phyloP scores from a whole-genome alignment of 495 filamentous ascomycete genomes.

The Penicillium steckii region DNA sequence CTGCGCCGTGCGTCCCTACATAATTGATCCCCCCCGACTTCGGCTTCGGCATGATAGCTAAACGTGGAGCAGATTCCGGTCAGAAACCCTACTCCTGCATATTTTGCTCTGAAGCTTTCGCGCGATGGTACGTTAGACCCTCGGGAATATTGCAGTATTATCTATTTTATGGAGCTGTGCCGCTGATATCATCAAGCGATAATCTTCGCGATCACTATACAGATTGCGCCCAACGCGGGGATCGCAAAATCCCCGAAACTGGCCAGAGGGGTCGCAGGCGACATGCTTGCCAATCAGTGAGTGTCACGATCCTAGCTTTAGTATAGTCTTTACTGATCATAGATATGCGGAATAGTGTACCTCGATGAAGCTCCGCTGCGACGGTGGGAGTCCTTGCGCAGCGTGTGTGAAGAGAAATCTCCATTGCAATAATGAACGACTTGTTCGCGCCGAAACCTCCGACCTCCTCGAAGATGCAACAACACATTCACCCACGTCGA shows the following conservation, averaged over 20 bases:
- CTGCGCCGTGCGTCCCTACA: conserved; percentile 39
- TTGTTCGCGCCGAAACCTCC: conserved; percentile 5
- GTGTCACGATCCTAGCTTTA: not conserved
- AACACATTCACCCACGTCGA: not conserved
- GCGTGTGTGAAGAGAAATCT: conserved; percentile 46
- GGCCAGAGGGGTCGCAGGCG: conserved; percentile 45
- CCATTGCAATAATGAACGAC: conserved; percentile 41
- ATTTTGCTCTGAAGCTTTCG: conserved; percentile 45
- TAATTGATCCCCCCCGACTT: conserved; percentile 10
- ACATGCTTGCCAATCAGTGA: conserved; percentile 49
- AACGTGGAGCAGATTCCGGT: conserved; percentile 39
- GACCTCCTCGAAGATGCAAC: conserved; percentile 23
- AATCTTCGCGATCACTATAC: conserved; percentile 48
- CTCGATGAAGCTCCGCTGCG: conserved; percentile 53
- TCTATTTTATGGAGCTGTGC: not conserved
- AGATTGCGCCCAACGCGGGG: conserved; percentile 41
- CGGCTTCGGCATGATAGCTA: conserved; percentile 14
- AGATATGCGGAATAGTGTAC: conserved; percentile 35
- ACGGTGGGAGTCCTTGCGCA: conserved; percentile 46
- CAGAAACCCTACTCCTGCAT: conserved; percentile 46
- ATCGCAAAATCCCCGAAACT: conserved; percentile 44
- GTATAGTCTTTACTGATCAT: not conserved
- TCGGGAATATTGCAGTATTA: too few species aligned
- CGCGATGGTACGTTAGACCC: conserved; percentile 38
- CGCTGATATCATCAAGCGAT: conserved; percentile 26